Base-by-base conservation (phyloP, 371 early-diverging fungal species). In the Mortierella sp. region DNA sequence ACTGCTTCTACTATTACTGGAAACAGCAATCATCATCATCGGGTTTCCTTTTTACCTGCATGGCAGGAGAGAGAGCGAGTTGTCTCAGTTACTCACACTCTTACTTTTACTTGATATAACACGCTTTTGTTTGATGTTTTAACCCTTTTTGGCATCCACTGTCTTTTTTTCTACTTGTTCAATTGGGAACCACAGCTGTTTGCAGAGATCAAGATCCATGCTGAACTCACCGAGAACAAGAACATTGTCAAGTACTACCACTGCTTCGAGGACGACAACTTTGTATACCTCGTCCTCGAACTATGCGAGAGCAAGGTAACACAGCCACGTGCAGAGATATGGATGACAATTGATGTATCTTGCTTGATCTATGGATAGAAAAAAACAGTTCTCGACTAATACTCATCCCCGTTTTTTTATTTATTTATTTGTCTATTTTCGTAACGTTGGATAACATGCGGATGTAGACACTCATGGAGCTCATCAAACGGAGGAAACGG, bases 281-380 rank as follows among this genome's bases (percentile, higher is more conserved):
- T 95, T 79, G 95, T 99, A 0, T 99, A 97, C 86, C 91, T 99
- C 76, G 89, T 99, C 24, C 87, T 99, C 77, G 99, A 99, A 86
- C 88, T 98, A 16, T 99, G 99, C 85, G 94, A 94, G 47, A 96
- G 95, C 85, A 91, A 90, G 85, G 97, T 95, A 81, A 69, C 77
- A 71, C 50, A 29, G 26, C 14, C 14, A 47, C 22, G 47, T 19
- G 6, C 9, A 13, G 16, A 22, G 22, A 19, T 6, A 10, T 47
- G 6, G 47, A 22, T 47, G 1, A 16, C n/a, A n/a, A n/a, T n/a
- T n/a, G n/a, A n/a, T n/a, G n/a, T n/a, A n/a, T n/a, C n/a, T n/a
- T n/a, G n/a, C n/a, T n/a, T n/a, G n/a, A n/a, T n/a, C n/a, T n/a
- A n/a, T n/a, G n/a, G n/a, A n/a, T n/a, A n/a, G n/a, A n/a, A n/a